Base-by-base conservation (phyloP, 768 basidiomycete species). In the Serendipita indica region DNA sequence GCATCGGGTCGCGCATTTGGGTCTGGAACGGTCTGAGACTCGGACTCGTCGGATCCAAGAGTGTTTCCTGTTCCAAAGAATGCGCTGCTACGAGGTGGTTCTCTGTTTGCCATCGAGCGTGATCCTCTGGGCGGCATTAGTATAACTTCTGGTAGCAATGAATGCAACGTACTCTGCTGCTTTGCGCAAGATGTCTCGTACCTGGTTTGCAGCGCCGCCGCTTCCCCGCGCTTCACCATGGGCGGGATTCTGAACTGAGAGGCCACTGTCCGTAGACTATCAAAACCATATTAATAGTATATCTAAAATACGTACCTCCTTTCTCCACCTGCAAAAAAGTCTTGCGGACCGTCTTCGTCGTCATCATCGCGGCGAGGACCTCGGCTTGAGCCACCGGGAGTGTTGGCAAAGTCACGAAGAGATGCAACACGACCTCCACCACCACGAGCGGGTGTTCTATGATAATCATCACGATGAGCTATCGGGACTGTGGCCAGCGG, bases 261-360 rank as follows among this genome's bases (percentile, higher is more conserved):
- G 76, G 1, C 93, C 94, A 69, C 92, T 97, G 20, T 25, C 3
- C 20, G 16, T 41, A 30, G 30, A 33, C 45, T 10, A 54, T 14
- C 52, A 39, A 10, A 33, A 39, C 7, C 2, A 18, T 46, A 33
- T 12, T 4, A 33, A 14, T 30, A 41, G n/a, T n/a, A 6, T 41
- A 14, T 5, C 20, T 6, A 10, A 18, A 14, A 3, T 25, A 56
- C 68, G 32, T 33, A 88, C 92, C 90, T 92, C 66, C 89, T 75
- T 68, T 94, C 94, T 0, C 94, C 94, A n/a, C 94, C 94, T 2
- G 94, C 84, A 69, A 89, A 98, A 77, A 84, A 88, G 63, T 76
- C 83, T 64, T 88, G 80, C 1, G 75, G 72, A 16, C 77, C 76
- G 33, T 75, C 74, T 3, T 71, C 72, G 39, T 76, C 75, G 5